phyloP scores from a whole-genome alignment of 2,329 filamentous ascomycete genomes.

The Pestalotiopsis sp. region DNA sequence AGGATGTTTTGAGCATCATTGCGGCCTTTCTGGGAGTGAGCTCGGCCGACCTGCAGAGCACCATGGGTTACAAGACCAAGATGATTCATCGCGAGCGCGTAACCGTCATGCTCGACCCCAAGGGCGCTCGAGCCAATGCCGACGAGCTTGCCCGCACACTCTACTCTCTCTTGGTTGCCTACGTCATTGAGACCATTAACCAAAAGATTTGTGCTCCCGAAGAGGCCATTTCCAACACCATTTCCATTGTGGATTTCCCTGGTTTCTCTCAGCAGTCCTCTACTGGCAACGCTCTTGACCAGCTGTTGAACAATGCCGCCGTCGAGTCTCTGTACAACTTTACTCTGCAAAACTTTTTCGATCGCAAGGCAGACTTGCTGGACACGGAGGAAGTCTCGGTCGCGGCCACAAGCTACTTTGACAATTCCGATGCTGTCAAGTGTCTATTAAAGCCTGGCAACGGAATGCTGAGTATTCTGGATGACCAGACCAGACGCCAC shows the following conservation, averaged over 20 bases:
- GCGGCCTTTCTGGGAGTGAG: slow-evolving; percentile 94
- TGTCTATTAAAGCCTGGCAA: slow-evolving; percentile 91
- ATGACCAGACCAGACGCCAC: slow-evolving; percentile 91
- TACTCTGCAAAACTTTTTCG: slow-evolving; percentile 93
- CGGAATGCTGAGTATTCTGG: slow-evolving; percentile 88
- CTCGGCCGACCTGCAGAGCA: slow-evolving; percentile 79
- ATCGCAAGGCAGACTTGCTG: slow-evolving; percentile 87
- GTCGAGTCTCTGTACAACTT: slow-evolving; percentile 92
- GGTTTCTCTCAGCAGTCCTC: slow-evolving; percentile 86
- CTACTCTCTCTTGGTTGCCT: slow-evolving; percentile 92
- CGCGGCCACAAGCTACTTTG: slow-evolving; percentile 92
- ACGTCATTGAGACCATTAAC: slow-evolving; percentile 91
- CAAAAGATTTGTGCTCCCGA: slow-evolving; percentile 85
- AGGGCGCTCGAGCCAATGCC: slow-evolving; percentile 86
- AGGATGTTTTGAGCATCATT: slow-evolving; percentile 81
- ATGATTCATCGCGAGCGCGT: slow-evolving; percentile 95
- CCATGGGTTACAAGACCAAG: slow-evolving; percentile 94
- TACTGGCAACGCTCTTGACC: slow-evolving; percentile 85
- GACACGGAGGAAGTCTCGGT: slow-evolving; percentile 93
- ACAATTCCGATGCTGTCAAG: slow-evolving; percentile 93
- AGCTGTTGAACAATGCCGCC: slow-evolving; percentile 92
- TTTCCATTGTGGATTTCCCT: slow-evolving; percentile 95
- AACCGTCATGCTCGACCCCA: slow-evolving; percentile 96
- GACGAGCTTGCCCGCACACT: slow-evolving; percentile 92
- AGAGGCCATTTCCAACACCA: slow-evolving; percentile 87